A percentile compares a stretch with the other conserved stretches of the same genome.
These are phyloP conservation scores for Achlya hypogyna DNA, from an alignment of 352 stramenopile genomes.

Conservation along the genomic window DNA sequence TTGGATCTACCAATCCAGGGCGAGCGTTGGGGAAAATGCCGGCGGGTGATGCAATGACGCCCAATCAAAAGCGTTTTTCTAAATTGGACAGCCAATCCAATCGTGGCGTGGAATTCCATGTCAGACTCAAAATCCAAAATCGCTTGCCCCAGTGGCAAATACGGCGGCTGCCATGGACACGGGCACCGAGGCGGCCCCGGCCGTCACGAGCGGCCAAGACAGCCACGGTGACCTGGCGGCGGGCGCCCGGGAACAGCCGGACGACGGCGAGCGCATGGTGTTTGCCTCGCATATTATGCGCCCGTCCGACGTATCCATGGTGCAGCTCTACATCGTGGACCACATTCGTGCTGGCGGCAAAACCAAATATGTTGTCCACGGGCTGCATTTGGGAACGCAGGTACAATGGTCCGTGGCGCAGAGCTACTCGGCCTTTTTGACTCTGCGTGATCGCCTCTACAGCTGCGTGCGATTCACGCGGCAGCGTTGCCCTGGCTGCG, in stretches of 20 bases:
- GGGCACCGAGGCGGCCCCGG: background rate
- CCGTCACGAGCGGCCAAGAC: background rate
- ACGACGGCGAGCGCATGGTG: background rate
- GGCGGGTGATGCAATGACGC: too few species aligned
- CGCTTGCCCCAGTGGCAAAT: background rate
- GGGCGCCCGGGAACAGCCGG: too few species aligned
- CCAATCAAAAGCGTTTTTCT: too few species aligned
- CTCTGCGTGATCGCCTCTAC: slow-evolving; percentile 60
- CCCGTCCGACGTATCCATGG: slow-evolving; percentile 8
- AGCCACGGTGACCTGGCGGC: too few species aligned
- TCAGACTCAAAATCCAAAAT: background rate
- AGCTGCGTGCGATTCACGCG: slow-evolving; percentile 61
- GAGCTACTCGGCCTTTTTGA: slow-evolving; percentile 74
- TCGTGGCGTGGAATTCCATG: too few species aligned
- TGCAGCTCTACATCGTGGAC: slow-evolving; percentile 18
- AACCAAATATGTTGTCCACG: slow-evolving; percentile 16
- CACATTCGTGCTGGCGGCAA: background rate
- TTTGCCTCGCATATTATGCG: slow-evolving; percentile 15
- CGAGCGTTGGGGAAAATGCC: too few species aligned
- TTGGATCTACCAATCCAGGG: too few species aligned
- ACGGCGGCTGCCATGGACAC: background rate
- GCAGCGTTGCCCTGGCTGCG: slow-evolving; percentile 70
- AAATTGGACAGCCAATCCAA: too few species aligned
- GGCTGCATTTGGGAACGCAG: background rate
- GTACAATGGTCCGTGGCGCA: slow-evolving; percentile 14